These are phyloP conservation scores for Naegleria fowleri DNA, from an alignment of 208 protist genomes.

Conservation along the genomic window DNA sequence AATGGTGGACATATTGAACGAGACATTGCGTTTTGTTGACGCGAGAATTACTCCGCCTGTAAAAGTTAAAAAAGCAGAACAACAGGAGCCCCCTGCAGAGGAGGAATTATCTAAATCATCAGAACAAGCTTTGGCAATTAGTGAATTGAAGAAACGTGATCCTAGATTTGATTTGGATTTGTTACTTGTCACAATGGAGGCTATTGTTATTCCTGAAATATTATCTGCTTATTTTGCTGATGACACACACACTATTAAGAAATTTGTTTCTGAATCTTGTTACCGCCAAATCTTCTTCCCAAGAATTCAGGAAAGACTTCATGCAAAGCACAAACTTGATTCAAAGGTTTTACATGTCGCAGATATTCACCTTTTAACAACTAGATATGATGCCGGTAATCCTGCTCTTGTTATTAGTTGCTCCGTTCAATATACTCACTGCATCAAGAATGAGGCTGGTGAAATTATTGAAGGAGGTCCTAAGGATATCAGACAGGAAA, in stretches of 20 bases:
- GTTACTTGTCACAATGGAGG: not conserved
- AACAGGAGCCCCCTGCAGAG: no score
- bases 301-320: slow-evolving; percentile 8
- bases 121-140: not conserved
- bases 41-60: not conserved
- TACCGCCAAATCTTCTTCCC: not conserved
- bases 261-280: not conserved
- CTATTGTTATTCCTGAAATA: not conserved
- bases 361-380: not conserved
- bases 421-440: slow-evolving; percentile 1
- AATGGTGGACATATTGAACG: not conserved
- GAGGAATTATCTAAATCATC: not conserved
- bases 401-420: not conserved
- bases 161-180: not conserved
- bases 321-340: not conserved
- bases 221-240: slow-evolving; percentile 1
- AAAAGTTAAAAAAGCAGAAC: not conserved
- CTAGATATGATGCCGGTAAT: not conserved
- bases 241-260: not conserved
- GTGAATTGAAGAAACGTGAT: not conserved
- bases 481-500: slow-evolving; percentile 6
- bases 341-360: not conserved
- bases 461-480: slow-evolving; percentile 8
- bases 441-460: not conserved
- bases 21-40: not conserved